Conservation (phyloP, 2,329 filamentous ascomycete genomes). For the Diplocarpon rosae region DNA sequence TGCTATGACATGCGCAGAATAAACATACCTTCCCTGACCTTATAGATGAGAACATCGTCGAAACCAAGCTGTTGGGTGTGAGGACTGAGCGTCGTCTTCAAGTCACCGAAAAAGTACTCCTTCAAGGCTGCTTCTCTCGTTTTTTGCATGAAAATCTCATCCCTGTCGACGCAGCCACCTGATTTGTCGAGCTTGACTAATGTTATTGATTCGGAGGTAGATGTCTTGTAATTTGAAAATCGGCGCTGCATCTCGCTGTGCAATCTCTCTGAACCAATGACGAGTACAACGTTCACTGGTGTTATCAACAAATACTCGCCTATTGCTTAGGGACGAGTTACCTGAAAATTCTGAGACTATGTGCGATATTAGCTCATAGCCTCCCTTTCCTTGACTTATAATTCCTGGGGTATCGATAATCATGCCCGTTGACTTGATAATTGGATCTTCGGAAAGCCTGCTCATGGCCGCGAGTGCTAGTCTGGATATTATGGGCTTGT, state of each 20-base stretch:
- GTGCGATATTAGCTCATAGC: slow-evolving; percentile 70
- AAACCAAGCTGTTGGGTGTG: slow-evolving; percentile 80
- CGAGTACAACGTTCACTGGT: slow-evolving; percentile 65
- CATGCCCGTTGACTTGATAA: slow-evolving; percentile 62
- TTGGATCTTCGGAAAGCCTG: slow-evolving; percentile 63
- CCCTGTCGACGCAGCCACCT: slow-evolving; percentile 70
- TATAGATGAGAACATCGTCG: slow-evolving; percentile 62
- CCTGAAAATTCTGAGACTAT: slow-evolving; percentile 60
- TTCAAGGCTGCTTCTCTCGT: slow-evolving; percentile 67
- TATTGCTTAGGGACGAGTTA: slow-evolving; percentile 27
- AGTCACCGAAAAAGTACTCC: slow-evolving; percentile 88
- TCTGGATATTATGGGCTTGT: slow-evolving; percentile 61
- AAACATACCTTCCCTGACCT: slow-evolving; percentile 46
- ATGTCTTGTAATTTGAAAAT: slow-evolving; percentile 47
- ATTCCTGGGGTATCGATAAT: slow-evolving; percentile 76
- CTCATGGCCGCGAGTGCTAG: slow-evolving; percentile 70
- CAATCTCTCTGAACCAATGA: slow-evolving; percentile 68
- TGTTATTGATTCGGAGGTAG: slow-evolving; percentile 55
- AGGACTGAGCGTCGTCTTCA: slow-evolving; percentile 67
- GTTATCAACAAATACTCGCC: slow-evolving; percentile 5
- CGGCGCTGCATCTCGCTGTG: slow-evolving; percentile 63
- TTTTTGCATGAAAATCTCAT: slow-evolving; percentile 62
- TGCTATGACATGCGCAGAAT: not conserved
- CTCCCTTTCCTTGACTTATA: slow-evolving; percentile 52
- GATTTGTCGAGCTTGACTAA: slow-evolving; percentile 76